These are phyloP conservation scores for Fonsecaea pedrosoi DNA, from an alignment of 2,329 filamentous ascomycete species.

Conservation along the genomic window DNA sequence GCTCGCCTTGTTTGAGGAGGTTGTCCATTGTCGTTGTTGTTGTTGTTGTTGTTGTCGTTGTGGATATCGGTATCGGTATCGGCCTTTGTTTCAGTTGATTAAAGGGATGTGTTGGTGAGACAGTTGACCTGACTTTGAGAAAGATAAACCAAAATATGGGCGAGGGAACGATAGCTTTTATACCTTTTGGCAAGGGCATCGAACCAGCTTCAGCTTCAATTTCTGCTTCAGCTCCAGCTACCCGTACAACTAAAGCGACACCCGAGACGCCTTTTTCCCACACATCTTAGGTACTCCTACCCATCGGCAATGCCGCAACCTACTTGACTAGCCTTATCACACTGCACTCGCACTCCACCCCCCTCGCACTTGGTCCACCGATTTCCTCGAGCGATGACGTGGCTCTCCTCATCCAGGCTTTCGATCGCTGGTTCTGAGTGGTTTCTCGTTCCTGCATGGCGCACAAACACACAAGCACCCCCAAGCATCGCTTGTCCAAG, in stretches of 20 bases:
- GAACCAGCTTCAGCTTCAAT: no score
- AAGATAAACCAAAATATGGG: no score
- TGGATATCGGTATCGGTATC: no score
- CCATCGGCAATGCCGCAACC: not conserved
- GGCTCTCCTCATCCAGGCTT: not conserved
- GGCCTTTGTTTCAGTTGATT: not conserved
- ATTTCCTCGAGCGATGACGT: conserved; percentile 6
- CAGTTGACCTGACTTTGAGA: not conserved
- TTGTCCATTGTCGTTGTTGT: not conserved
- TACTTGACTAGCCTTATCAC: not conserved
- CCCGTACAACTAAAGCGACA: no score
- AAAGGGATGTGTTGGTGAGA: not conserved
- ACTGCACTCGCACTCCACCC: no score
- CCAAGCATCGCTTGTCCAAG: conserved; percentile 19
- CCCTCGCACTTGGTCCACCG: not conserved
- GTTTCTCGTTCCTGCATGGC: not conserved
- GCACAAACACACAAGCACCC: conserved; percentile 13
- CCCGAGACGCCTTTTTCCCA: no score
- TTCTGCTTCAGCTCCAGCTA: not conserved
- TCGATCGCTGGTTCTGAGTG: not conserved
- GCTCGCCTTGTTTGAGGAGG: conserved; percentile 13
- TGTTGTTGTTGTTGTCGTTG: no score
- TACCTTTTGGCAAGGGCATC: not conserved
- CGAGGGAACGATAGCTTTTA: not conserved
- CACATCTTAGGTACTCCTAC: no score